Conservation (phyloP, 371 early-diverging fungal species). For the Rhizoclosmatium hyalinum region DNA sequence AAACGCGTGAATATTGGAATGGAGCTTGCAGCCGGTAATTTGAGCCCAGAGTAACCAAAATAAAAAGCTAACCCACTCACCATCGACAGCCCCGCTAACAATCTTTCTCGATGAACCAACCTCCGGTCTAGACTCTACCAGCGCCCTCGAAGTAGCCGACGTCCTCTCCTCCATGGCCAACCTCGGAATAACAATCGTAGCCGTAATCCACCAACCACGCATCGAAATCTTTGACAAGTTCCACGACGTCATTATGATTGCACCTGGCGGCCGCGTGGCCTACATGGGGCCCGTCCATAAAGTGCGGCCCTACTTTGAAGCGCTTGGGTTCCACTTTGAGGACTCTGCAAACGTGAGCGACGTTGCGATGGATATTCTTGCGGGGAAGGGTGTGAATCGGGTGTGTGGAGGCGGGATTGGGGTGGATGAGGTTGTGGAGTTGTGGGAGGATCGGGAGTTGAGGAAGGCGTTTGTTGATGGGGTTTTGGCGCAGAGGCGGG, state of each 20-base stretch:
- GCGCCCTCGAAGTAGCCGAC: slow-evolving; percentile 70
- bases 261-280: slow-evolving; percentile 72
- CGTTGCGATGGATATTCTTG: slow-evolving; percentile 54
- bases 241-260: slow-evolving; percentile 83
- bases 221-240: slow-evolving; percentile 88
- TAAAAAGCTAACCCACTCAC: slow-evolving; percentile 59
- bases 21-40: slow-evolving; percentile 77
- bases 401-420: not conserved
- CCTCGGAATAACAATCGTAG: slow-evolving; percentile 69
- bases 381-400: slow-evolving; percentile 33
- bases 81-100: slow-evolving; percentile 73
- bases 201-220: slow-evolving; percentile 80
- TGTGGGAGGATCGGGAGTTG: slow-evolving; percentile 22
- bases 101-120: slow-evolving; percentile 77
- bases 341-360: slow-evolving; percentile 45
- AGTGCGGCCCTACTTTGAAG: slow-evolving; percentile 42
- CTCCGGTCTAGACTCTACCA: slow-evolving; percentile 79
- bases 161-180: slow-evolving; percentile 43
- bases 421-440: slow-evolving; percentile 2
- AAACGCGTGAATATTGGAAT: slow-evolving; percentile 91
- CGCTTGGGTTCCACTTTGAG: slow-evolving; percentile 52
- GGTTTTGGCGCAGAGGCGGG: slow-evolving; percentile 4
- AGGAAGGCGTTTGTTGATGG: not conserved
- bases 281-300: slow-evolving; percentile 69
- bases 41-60: slow-evolving; percentile 31